Percentiles rank a stretch among this genome's conserved stretches.
phyloP scores from a whole-genome alignment of 78 protist species.

The Protostelium mycophagum region DNA sequence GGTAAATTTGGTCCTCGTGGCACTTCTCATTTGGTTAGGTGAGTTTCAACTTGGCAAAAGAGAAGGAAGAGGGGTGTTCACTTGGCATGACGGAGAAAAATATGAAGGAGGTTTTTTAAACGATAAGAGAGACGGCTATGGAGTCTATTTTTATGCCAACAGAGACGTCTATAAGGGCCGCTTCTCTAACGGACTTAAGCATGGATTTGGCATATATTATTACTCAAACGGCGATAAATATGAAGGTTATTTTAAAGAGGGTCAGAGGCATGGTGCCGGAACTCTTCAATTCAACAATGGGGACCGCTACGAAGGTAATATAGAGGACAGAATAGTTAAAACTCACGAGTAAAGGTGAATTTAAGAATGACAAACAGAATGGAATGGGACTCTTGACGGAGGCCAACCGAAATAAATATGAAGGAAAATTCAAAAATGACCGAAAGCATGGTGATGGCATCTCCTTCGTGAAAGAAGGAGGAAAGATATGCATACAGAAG shows the following conservation, averaged over 20 bases:
- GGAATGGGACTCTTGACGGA: background rate
- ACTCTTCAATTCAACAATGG: background rate
- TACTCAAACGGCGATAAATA: background rate
- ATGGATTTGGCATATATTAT: background rate
- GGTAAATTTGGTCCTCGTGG: background rate
- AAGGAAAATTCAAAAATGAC: background rate
- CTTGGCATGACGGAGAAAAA: background rate
- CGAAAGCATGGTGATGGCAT: background rate
- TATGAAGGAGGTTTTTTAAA: background rate
- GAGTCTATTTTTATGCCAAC: background rate
- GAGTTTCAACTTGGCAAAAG: background rate
- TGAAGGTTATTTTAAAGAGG: background rate
- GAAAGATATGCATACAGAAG: background rate
- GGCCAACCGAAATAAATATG: background rate
- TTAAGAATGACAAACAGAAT: background rate
- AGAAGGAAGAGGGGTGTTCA: background rate
- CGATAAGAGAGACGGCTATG: background rate
- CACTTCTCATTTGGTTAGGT: background rate
- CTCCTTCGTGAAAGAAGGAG: background rate
- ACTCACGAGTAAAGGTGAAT: background rate
- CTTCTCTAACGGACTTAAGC: slow-evolving; percentile 3
- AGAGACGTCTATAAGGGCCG: background rate
- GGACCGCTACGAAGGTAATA: background rate
- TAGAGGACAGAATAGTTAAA: background rate
- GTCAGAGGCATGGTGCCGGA: background rate